A percentile compares a stretch with the other conserved stretches of the same genome.
These are phyloP conservation scores for Linum usitatissimum DNA, from an alignment of 345 rosid genomes.

Conservation along the genomic window DNA sequence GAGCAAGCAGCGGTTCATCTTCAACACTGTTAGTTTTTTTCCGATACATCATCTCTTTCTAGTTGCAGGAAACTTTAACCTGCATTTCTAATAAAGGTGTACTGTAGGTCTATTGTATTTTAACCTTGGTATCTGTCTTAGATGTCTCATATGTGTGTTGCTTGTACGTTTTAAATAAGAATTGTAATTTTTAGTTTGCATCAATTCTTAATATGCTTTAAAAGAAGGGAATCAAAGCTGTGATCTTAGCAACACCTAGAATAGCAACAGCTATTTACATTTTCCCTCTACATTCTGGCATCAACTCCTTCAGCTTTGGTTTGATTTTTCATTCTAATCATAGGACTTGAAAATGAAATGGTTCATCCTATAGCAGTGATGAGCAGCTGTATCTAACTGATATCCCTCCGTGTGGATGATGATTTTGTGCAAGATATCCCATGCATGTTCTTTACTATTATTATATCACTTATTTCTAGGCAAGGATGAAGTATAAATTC, in stretches of 20 bases:
- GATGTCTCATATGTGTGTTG: background rate
- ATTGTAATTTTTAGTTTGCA: too few species aligned
- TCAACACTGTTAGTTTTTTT: slow-evolving; percentile 44
- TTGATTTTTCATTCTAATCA: background rate
- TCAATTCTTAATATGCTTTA: too few species aligned
- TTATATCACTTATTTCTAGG: slow-evolving; percentile 27
- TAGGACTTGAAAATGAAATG: background rate
- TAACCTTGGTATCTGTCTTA: background rate
- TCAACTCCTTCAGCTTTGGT: background rate
- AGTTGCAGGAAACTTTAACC: background rate
- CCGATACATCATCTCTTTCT: background rate
- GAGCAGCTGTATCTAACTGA: background rate
- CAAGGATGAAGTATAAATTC: slow-evolving; percentile 49
- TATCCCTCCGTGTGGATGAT: background rate
- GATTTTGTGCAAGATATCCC: background rate
- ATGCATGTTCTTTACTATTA: slow-evolving; percentile 6
- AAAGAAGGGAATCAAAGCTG: background rate
- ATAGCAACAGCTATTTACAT: background rate
- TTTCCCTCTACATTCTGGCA: background rate
- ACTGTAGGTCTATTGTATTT: background rate
- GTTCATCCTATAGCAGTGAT: background rate
- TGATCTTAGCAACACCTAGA: background rate
- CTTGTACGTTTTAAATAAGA: background rate
- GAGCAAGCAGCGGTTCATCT: slow-evolving; percentile 39
- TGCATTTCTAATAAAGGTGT: too few species aligned